Percentiles rank a stretch among this genome's conserved stretches.
phyloP scores from a whole-genome alignment of 2,329 filamentous ascomycete species.

The Pyricularia grisea region DNA sequence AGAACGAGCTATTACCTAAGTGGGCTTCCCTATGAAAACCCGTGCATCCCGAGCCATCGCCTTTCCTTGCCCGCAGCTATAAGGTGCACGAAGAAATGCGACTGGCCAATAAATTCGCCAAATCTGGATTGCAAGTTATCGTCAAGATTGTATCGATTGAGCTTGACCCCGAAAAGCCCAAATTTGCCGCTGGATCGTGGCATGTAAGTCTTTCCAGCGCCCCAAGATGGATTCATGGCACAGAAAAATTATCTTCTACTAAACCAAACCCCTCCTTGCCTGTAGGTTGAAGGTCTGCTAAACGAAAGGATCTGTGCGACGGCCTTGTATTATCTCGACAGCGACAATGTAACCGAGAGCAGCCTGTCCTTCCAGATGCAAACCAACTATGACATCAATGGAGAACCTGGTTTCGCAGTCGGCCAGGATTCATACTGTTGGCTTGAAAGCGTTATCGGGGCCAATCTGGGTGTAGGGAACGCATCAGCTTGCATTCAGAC shows the following conservation, averaged over 20 bases:
- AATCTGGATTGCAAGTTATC: conserved; percentile 47
- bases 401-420: neutral
- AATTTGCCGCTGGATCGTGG: conserved; percentile 35
- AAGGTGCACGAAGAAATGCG: neutral
- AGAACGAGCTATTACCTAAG: neutral
- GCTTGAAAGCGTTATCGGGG: conserved; percentile 12
- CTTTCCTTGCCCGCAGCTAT: neutral
- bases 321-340: conserved; percentile 44
- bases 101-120: conserved; percentile 12
- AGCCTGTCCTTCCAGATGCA: conserved; percentile 32
- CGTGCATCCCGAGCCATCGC: conserved; percentile 10
- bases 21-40: conserved; percentile 7
- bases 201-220: conserved; percentile 22
- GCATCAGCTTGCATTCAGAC: conserved; percentile 23
- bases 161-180: conserved; percentile 44
- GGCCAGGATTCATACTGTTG: conserved; percentile 8
- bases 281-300: conserved; percentile 31
- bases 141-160: conserved; percentile 53
- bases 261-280: conserved; percentile 11
- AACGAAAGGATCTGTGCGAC: conserved; percentile 49
- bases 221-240: conserved; percentile 8
- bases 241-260: neutral
- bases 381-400: conserved; percentile 8
- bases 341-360: conserved; percentile 36
- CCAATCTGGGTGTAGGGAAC: conserved; percentile 9